phyloP scores from a whole-genome alignment of 179 eudicot species.

The Kewa caespitosa region DNA sequence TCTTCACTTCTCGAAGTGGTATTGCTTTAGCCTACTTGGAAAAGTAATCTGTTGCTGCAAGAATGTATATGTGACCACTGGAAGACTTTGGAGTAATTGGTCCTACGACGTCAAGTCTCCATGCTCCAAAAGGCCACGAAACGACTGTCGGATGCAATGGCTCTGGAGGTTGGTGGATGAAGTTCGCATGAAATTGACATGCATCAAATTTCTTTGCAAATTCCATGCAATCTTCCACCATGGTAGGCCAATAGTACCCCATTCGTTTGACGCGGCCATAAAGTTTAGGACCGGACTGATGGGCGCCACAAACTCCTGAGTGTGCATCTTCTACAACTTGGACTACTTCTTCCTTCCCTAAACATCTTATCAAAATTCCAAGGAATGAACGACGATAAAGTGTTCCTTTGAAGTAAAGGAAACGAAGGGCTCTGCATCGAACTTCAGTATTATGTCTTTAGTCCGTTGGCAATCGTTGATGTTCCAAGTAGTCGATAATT shows the following conservation, averaged over 20 bases:
- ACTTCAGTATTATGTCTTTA: neutral
- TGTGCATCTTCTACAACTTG: conserved; percentile 6
- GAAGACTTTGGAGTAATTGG: conserved; percentile 25
- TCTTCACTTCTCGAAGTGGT: conserved; percentile 16
- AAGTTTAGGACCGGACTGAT: conserved; percentile 2
- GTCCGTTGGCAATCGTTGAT: neutral
- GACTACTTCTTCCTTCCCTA: neutral
- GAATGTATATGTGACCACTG: conserved; percentile 13
- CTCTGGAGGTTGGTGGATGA: conserved; percentile 14
- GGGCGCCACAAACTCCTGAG: conserved; percentile 17
- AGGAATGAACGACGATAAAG: conserved; percentile 9
- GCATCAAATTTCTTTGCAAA: conserved; percentile 10
- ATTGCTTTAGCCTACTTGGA: conserved; percentile 23
- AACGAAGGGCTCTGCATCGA: neutral
- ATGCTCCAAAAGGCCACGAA: conserved; percentile 30
- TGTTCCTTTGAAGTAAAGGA: neutral
- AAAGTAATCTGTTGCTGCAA: conserved; percentile 14
- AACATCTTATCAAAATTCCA: neutral
- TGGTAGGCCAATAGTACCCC: conserved; percentile 24
- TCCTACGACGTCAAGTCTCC: conserved; percentile 23
- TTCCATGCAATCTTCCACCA: conserved; percentile 16
- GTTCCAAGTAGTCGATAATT: neutral
- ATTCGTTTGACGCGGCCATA: conserved; percentile 11
- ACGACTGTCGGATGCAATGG: conserved; percentile 16
- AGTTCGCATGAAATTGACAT: conserved; percentile 13